These are phyloP conservation scores for Fusarium verrucosum DNA, from an alignment of 2,329 filamentous ascomycete species.

Conservation along the genomic window DNA sequence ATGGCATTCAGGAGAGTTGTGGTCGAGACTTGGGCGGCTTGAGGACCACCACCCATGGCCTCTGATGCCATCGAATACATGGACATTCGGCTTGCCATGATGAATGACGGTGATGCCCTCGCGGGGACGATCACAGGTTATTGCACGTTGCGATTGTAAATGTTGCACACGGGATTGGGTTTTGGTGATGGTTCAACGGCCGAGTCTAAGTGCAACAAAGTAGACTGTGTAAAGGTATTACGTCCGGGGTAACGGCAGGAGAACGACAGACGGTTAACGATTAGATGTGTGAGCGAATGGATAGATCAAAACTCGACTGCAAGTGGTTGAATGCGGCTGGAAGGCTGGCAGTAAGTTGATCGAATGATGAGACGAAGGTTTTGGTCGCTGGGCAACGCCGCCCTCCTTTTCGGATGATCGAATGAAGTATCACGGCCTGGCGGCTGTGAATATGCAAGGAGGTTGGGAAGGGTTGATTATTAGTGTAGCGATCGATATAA, in stretches of 20 bases:
- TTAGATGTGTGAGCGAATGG: constrained; percentile 33
- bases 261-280: constrained; percentile 21
- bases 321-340: constrained; percentile 18
- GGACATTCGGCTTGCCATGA: constrained; percentile 72
- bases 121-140: constrained; percentile 52
- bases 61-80: constrained; percentile 75
- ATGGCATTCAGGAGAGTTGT: constrained; percentile 92
- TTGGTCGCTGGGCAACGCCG: constrained; percentile 45
- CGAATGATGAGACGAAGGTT: constrained; percentile 32
- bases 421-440: constrained; percentile 35
- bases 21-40: constrained; percentile 85
- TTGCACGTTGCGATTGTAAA: constrained; percentile 26
- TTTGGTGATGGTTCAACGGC: constrained; percentile 4
- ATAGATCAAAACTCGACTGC: constrained; percentile 15
- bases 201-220: constrained; percentile 16
- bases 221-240: constrained; percentile 2
- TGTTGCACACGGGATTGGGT: constrained; percentile 19
- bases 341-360: constrained; percentile 28
- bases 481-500: constrained; percentile 49
- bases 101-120: constrained; percentile 48
- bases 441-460: constrained; percentile 19
- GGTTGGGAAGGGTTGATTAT: constrained; percentile 28
- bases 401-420: constrained; percentile 42
- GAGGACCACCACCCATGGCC: constrained; percentile 69
- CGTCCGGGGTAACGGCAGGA: constrained; percentile 6